These are phyloP conservation scores for Yamagishiella unicocca DNA, from an alignment of 139 green algal genomes.

Conservation along the genomic window DNA sequence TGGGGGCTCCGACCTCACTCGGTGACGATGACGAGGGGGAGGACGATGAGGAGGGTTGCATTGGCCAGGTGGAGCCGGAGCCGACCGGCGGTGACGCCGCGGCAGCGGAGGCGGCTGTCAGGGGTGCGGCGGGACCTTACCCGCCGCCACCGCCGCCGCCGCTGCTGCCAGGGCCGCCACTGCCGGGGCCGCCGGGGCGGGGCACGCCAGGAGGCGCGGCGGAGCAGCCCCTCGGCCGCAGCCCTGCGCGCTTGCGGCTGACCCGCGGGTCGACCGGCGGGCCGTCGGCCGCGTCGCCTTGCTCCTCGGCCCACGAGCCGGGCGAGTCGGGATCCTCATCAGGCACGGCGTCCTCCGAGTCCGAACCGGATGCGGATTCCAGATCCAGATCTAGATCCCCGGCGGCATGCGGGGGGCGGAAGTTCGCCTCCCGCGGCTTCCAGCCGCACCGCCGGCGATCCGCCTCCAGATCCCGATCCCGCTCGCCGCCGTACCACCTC, in stretches of 20 bases:
- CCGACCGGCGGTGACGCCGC: no score
- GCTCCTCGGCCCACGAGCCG: background rate
- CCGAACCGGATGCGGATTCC: background rate
- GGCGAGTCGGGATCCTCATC: background rate
- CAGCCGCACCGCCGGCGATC: background rate
- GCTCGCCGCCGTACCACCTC: slow-evolving; percentile 14
- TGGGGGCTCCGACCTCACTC: no score
- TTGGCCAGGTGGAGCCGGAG: no score
- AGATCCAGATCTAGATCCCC: background rate
- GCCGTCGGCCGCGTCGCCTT: background rate
- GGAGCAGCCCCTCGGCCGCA: background rate
- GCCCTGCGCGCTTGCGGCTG: background rate
- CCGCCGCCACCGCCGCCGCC: background rate
- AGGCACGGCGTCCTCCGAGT: slow-evolving; percentile 17
- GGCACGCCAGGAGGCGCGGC: background rate
- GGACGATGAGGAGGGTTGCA: no score
- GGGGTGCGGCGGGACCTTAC: no score
- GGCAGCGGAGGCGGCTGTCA: no score
- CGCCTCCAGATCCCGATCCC: background rate
- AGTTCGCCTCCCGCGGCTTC: background rate
- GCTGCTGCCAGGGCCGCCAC: background rate
- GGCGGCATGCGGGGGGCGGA: background rate
- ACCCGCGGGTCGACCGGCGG: background rate
- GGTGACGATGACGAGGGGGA: no score
- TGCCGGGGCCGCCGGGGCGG: background rate